These are phyloP conservation scores for Cruciata laevipes DNA, from an alignment of 257 asterid species.

Conservation along the genomic window DNA sequence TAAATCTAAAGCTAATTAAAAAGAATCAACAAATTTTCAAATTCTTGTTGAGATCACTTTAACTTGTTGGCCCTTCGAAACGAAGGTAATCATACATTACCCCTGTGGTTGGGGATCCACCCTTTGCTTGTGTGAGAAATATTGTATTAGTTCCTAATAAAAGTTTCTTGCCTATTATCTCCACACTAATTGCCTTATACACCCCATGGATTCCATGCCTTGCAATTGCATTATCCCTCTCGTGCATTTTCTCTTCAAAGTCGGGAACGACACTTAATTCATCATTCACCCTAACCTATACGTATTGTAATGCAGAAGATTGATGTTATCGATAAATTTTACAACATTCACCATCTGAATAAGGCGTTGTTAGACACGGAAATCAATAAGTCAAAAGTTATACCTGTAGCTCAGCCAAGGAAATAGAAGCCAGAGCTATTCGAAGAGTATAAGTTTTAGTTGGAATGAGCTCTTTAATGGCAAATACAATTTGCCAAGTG, in stretches of 20 bases:
- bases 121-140: slow-evolving; percentile 42
- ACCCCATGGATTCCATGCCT: slow-evolving; percentile 82
- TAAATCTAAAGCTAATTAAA: neutral
- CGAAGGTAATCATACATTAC: slow-evolving; percentile 9
- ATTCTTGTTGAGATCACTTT: neutral
- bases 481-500: slow-evolving; percentile 53
- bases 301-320: neutral
- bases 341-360: too few relatives aligned
- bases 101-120: neutral
- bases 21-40: too few relatives aligned
- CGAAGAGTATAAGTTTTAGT: slow-evolving; percentile 41
- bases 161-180: slow-evolving; percentile 34
- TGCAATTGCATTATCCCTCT: slow-evolving; percentile 67
- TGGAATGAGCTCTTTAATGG: slow-evolving; percentile 20
- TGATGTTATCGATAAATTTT: neutral
- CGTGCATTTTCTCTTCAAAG: slow-evolving; percentile 38
- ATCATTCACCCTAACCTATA: slow-evolving; percentile 46
- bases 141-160: slow-evolving; percentile 38
- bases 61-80: slow-evolving; percentile 1
- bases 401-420: slow-evolving; percentile 46
- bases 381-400: too few relatives aligned
- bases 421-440: slow-evolving; percentile 71
- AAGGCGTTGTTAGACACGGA: too few relatives aligned
- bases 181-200: slow-evolving; percentile 30
- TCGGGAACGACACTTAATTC: slow-evolving; percentile 14